phyloP scores from a whole-genome alignment of 2,329 filamentous ascomycete genomes.

The Beauveria sp. region DNA sequence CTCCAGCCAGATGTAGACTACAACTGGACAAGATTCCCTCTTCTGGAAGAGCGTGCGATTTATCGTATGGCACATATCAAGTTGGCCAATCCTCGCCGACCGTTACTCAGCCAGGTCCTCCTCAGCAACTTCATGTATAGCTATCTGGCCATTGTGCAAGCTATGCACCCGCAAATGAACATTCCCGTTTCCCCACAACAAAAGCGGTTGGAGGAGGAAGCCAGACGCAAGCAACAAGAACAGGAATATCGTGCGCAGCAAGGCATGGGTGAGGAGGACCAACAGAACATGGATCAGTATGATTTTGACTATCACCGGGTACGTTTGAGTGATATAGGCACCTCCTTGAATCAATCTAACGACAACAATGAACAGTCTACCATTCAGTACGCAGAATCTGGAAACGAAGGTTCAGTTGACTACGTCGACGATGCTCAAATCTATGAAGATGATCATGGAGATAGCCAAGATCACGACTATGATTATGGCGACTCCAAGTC shows the following conservation, averaged over 20 bases:
- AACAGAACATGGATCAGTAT: slow-evolving; percentile 42
- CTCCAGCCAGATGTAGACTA: slow-evolving; percentile 87
- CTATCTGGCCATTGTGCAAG: slow-evolving; percentile 95
- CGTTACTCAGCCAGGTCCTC: slow-evolving; percentile 87
- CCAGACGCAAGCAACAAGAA: slow-evolving; percentile 41
- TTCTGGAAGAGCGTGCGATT: slow-evolving; percentile 91
- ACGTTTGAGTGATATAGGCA: slow-evolving; percentile 20
- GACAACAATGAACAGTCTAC: slow-evolving; percentile 27
- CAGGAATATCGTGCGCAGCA: slow-evolving; percentile 38
- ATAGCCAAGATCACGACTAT: slow-evolving; percentile 28
- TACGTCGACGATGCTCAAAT: slow-evolving; percentile 46
- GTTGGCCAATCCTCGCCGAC: slow-evolving; percentile 88
- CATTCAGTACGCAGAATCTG: slow-evolving; percentile 39
- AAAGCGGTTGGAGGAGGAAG: slow-evolving; percentile 50
- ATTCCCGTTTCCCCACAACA: slow-evolving; percentile 77
- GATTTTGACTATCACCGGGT: slow-evolving; percentile 48
- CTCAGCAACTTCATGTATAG: slow-evolving; percentile 99
- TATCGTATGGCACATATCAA: slow-evolving; percentile 99
- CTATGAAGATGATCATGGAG: slow-evolving; percentile 44
- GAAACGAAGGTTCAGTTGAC: slow-evolving; percentile 35
- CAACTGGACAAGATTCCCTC: slow-evolving; percentile 90
- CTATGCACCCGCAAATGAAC: slow-evolving; percentile 95
- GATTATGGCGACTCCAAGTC: slow-evolving; percentile 31
- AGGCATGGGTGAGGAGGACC: slow-evolving; percentile 38
- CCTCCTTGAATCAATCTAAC: background rate